Base-by-base conservation (phyloP, 2,329 filamentous ascomycete genomes). In the Colletotrichum scovillei region DNA sequence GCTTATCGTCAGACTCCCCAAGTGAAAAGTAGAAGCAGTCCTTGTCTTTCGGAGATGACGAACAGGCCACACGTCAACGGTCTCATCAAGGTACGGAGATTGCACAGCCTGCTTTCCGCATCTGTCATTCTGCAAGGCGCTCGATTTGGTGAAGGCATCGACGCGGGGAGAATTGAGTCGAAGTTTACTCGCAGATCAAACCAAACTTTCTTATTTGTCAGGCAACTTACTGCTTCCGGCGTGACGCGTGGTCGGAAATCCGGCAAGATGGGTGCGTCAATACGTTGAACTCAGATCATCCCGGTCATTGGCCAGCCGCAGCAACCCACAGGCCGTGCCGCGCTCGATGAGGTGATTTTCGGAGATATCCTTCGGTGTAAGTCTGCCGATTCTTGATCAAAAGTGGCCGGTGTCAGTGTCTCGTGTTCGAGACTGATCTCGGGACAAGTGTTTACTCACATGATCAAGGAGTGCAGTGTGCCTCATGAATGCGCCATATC, bases 231-330 rank as follows among this genome's bases (percentile, higher is more conserved):
- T 19, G 42, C 28, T 55, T 56, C 56, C 8, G 38, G 19, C 14
- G 42, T 56, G 46, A 64, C 42, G 55, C 59, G 46, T 42, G 14
- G 53, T 30, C 66, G 70, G 59, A 11, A 69, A 28, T 35, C 7
- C 53, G 66, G 46, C 66, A 30, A 63, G 16, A 22, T 32, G 38
- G 49, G 32, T 28, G 24, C 1, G 22, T 7, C 16, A 32, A 49
- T 11, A 22, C 12, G 6, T 24, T 9, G 7, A 26, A 49, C 11
- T 26, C 32, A 9, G 49, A 35, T 6, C 38, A 26, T 30, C 49
- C 49, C 11, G 12, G 58, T 24, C 42, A 38, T 32, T 46, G 12
- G n/a, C 26, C 24, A n/a, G 24, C 42, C 38, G 30, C 30, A 46
- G 12, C 53, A 46, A 52, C 22, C 30, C 24, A 24, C 8, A 7